Base-by-base conservation (phyloP, 2,329 filamentous ascomycete genomes). In the Magnaporthiopsis rhizophila region DNA sequence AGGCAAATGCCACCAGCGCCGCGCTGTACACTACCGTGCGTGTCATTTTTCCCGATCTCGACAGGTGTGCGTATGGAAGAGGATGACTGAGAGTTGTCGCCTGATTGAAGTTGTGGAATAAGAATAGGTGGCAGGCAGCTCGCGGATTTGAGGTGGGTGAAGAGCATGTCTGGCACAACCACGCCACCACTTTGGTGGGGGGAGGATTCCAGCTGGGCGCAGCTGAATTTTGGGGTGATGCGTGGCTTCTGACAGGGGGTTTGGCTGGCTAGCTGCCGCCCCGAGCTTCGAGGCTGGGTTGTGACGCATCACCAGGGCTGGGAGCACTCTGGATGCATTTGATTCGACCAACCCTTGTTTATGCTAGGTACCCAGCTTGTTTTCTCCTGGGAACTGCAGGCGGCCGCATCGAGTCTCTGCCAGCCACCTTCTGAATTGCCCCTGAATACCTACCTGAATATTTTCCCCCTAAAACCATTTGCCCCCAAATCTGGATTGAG, bases 21-120 rank as follows among this genome's bases (percentile, higher is more conserved):
- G 74, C 70, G 65, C 72, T 72, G 67, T 82, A 82, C 53, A 81
- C 76, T 38, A 72, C 74, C 58, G 74, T 73, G 62, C 79, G 75
- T 28, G 60, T 62, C 60, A 62, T 62, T 24, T 62, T 24, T 24
- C 56, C 21, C 8, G n/a, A 45, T 21, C 21, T 18, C 2, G 15
- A 15, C 18, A 50, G 45, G n/a, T 50, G 15, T n/a, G 15, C 15
- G 15, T 18, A n/a, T 50, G 3, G 45, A 50, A n/a, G 15, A 18
- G 8, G 15, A n/a, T 18, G 45, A n/a, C 12, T 12, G 8, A 21
- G 5, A 21, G 21, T 5, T 50, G 45, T 50, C 18, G 45, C 45
- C 45, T 50, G 45, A n/a, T 36, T 36, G 34, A n/a, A 30, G 28
- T 21, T 50, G 45, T 2, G 12, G 36, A 15, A 38, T 13, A 38